Evolutionary conservation across 2,329 filamentous ascomycete species (phyloP), one percentile per base, ranked within the genome.

Genomic region (Epichloe elymi): DNA sequence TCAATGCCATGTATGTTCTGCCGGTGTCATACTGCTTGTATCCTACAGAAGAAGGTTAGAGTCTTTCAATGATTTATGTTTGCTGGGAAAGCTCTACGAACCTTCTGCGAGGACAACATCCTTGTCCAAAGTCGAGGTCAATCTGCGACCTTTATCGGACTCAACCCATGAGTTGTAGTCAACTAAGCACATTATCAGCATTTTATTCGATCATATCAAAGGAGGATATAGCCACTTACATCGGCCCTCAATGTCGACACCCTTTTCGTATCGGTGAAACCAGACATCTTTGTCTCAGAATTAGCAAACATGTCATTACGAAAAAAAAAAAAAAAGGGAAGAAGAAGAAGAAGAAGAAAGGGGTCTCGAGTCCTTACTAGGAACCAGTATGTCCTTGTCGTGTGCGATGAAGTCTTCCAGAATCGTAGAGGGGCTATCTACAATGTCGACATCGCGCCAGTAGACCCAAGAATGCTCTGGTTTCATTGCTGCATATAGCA

Each of bases 101-200:
- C 86, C 93, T 76, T 98, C 93, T 23, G 88, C 93, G 33, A 98
- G 75, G 53, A 98, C 76, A 20, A 86, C 75, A 60, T 96, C 82
- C 64, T 88, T 90, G 58, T 85, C 78, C 19, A 97, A 75, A 49
- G 73, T 80, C 5, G 77, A 72, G n/a, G 84, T 75, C 50, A 97
- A 76, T 61, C 83, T 85, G 53, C 85, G 79, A 46, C 79, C 89
- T 67, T 91, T 86, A 48, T 90, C 84, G 10, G 91, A 91, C 71
- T 98, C 93, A 60, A 95, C 80, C 93, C 93, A 98, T 1, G 93
- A 97, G 70, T 98, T 98, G 74, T 98, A 98, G 67, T 98, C 93
- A 64, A 97, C 88, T 93, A 54, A 57, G 5, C 19, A n/a, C 19
- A 48, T 50, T 60, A 50, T 56, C 23, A 55, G 51, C 39, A 37